A percentile compares a stretch with the other conserved stretches of the same genome.
Conservation (phyloP, 352 stramenopile genomes). For the Phytophthora cactorum region DNA sequence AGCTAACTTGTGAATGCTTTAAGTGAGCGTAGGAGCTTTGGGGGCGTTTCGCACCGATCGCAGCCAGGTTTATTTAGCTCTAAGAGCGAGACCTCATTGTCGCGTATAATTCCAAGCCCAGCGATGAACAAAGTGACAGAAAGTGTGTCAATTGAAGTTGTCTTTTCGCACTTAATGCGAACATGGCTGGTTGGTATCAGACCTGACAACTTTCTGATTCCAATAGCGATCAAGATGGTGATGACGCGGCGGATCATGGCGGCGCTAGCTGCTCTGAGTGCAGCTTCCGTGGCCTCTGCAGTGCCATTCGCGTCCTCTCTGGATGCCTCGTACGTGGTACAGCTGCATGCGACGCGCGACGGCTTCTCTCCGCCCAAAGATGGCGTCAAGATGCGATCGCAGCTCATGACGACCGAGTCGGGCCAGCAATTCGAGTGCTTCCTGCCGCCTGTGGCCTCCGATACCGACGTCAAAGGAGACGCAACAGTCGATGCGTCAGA, state of each 20-base stretch:
- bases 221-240: slow-evolving; percentile 1
- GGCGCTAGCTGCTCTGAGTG: slow-evolving; percentile 12
- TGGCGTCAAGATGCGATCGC: slow-evolving; percentile 34
- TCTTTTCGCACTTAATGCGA: slow-evolving; percentile 10
- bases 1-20: slow-evolving; percentile 8
- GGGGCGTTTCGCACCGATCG: slow-evolving; percentile 21
- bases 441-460: slow-evolving; percentile 44
- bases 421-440: slow-evolving; percentile 81
- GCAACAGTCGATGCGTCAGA: not conserved
- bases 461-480: slow-evolving; percentile 4
- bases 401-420: slow-evolving; percentile 70
- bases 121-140: no score
- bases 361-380: slow-evolving; percentile 35
- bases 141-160: slow-evolving; percentile 6
- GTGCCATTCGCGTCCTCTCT: slow-evolving; percentile 22
- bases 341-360: slow-evolving; percentile 61
- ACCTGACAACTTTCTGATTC: slow-evolving; percentile 20
- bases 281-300: slow-evolving; percentile 6
- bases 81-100: not conserved
- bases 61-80: slow-evolving; percentile 20
- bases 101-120: not conserved
- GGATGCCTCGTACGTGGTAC: slow-evolving; percentile 71
- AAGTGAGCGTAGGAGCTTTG: not conserved
- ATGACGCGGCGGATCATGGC: slow-evolving; percentile 31
- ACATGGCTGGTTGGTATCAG: slow-evolving; percentile 19